Conservation (phyloP, 768 basidiomycete species). For the Termitomyces sp. region DNA sequence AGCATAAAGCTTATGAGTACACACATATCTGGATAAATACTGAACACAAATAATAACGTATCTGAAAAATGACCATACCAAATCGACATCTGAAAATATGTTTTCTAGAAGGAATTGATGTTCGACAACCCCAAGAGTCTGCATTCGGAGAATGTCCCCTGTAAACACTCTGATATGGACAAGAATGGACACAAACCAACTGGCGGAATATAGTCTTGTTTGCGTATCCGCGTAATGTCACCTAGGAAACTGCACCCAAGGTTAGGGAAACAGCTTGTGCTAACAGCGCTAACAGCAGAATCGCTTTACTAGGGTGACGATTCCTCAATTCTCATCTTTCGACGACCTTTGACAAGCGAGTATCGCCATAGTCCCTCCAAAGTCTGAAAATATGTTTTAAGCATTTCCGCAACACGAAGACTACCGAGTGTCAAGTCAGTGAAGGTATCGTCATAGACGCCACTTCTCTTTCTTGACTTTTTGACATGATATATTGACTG, state of each 20-base stretch:
- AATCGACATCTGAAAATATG: conserved; percentile 51
- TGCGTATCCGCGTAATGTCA: conserved; percentile 58
- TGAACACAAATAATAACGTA: background rate
- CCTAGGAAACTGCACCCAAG: conserved; percentile 55
- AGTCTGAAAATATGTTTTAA: conserved; percentile 41
- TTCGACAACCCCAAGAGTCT: conserved; percentile 62
- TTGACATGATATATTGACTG: too few relatives aligned
- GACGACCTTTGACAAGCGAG: conserved; percentile 50
- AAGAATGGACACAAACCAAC: conserved; percentile 43
- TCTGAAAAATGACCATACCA: conserved; percentile 18
- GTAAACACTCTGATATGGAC: conserved; percentile 46
- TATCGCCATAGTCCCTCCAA: conserved; percentile 69
- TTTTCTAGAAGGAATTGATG: conserved; percentile 38
- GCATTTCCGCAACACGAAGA: conserved; percentile 42
- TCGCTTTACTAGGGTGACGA: conserved; percentile 68
- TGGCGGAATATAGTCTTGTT: conserved; percentile 66
- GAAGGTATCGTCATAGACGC: too few relatives aligned
- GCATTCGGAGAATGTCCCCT: conserved; percentile 59
- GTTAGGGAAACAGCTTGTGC: background rate
- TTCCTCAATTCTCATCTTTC: conserved; percentile 68
- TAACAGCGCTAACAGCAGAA: background rate
- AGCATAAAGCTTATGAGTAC: background rate
- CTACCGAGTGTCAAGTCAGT: conserved; percentile 3
- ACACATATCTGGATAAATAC: background rate
- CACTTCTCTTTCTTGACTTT: too few relatives aligned